Evolutionary conservation across 2,329 filamentous ascomycete genomes (phyloP).

Genomic region (Penicillium sp.): DNA sequence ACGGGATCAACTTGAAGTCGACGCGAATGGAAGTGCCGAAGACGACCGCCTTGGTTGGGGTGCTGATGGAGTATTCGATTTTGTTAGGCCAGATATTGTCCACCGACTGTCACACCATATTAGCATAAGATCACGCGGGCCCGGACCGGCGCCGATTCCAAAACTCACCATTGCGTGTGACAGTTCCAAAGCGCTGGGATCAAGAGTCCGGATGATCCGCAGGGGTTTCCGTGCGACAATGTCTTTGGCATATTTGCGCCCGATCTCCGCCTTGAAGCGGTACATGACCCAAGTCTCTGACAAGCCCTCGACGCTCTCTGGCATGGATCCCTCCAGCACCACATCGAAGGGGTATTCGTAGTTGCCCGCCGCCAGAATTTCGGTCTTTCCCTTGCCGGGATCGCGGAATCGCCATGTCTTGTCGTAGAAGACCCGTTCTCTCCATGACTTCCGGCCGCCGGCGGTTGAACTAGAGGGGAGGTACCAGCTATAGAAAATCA

Average conservation of each 20-base stretch:
- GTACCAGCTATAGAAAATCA: constrained; percentile 34
- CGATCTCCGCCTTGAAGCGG: constrained; percentile 86
- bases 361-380: constrained; percentile 70
- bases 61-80: constrained; percentile 90
- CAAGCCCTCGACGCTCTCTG: constrained; percentile 90
- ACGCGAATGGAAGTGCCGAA: constrained; percentile 86
- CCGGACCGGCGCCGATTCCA: background rate
- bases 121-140: constrained; percentile 13
- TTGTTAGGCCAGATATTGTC: constrained; percentile 99
- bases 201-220: constrained; percentile 75
- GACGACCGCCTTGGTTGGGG: constrained; percentile 90
- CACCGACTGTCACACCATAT: constrained; percentile 61
- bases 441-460: constrained; percentile 44
- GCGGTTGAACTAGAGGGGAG: constrained; percentile 42
- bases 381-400: constrained; percentile 51
- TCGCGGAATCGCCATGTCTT: constrained; percentile 74
- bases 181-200: constrained; percentile 74
- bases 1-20: constrained; percentile 82
- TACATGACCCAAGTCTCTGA: constrained; percentile 86
- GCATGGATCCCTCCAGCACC: constrained; percentile 66
- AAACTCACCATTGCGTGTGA: constrained; percentile 75
- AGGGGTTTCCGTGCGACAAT: constrained; percentile 77
- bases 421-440: constrained; percentile 61
- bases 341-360: constrained; percentile 83
- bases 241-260: constrained; percentile 88